Evolutionary conservation across 257 asterid species (phyloP), one percentile per base, ranked within the genome.

Genomic region (Przewalskia tangutica): DNA sequence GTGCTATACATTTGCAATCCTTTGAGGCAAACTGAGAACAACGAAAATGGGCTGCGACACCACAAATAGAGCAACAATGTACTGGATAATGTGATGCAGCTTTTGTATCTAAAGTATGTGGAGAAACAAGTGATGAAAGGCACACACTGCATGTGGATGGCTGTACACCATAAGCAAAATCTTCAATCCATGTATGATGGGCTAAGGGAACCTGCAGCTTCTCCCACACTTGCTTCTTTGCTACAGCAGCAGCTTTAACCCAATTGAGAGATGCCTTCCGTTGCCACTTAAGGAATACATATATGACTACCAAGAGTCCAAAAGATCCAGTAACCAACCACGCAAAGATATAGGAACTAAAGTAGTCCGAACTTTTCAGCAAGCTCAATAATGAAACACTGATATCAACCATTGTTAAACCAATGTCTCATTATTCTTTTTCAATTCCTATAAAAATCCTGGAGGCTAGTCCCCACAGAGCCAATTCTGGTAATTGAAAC

Each of bases 231-330:
- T 89, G 89, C 84, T 90, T 90, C 85, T 93, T 93, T 42, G 98
- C 98, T 86, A 85, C 84, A 81, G 97, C 92, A 86, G 98, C 98
- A 70, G 94, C 98, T 88, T 93, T 93, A 84, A 92, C 92, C 98
- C 98, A 92, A 78, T 92, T 91, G 55, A 92, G 90, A 59, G 98
- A 93, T 77, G 91, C 83, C 81, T 79, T 92, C 75, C 90, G 88
- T 89, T 93, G 94, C 97, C 95, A 93, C 88, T 87, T 91, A 77
- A 92, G 88, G 82, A 88, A 85, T 70, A 92, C 90, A 81, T 90
- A 92, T 79, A 88, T 83, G 85, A 93, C 85, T 44, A 92, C 93
- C 40, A 92, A 82, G 51, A 92, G 88, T 83, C 97, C 98, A 83
- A 92, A 87, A 54, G 88, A 86, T 65, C 92, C 94, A 13, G 92